Conservation (phyloP, 495 filamentous ascomycete species). For the Neurospora sp. region DNA sequence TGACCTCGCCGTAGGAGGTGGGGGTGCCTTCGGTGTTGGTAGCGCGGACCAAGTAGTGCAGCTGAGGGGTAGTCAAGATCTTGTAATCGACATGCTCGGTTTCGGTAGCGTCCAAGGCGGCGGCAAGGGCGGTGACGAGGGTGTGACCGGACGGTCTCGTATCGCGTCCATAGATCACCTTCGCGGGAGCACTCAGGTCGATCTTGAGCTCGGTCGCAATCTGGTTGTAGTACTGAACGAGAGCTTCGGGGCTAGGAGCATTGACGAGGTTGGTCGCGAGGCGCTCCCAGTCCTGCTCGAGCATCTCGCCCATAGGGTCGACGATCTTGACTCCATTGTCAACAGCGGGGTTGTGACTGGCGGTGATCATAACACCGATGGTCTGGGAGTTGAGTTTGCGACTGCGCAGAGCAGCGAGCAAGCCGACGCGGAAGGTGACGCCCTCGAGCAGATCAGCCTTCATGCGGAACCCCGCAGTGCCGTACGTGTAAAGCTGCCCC, state of each 20-base stretch:
- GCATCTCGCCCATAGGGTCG: slow-evolving; percentile 96
- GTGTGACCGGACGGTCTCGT: slow-evolving; percentile 83
- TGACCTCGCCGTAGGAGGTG: slow-evolving; percentile 75
- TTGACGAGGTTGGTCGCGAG: slow-evolving; percentile 85
- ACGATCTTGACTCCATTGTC: slow-evolving; percentile 99
- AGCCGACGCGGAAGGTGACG: slow-evolving; percentile 80
- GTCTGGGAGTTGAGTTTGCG: slow-evolving; percentile 78
- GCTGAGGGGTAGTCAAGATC: slow-evolving; percentile 84
- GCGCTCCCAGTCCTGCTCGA: slow-evolving; percentile 86
- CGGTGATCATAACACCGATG: slow-evolving; percentile 98
- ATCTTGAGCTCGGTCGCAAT: slow-evolving; percentile 65
- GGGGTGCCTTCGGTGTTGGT: slow-evolving; percentile 80
- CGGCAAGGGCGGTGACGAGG: slow-evolving; percentile 64
- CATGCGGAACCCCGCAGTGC: slow-evolving; percentile 74
- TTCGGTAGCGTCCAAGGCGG: slow-evolving; percentile 64
- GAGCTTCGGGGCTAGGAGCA: slow-evolving; percentile 56
- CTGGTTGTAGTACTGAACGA: slow-evolving; percentile 63
- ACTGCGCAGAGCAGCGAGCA: slow-evolving; percentile 83
- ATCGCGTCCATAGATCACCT: slow-evolving; percentile 83
- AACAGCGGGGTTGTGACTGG: slow-evolving; percentile 90
- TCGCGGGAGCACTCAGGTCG: slow-evolving; percentile 56
- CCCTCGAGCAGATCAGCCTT: slow-evolving; percentile 66
- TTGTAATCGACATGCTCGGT: slow-evolving; percentile 71
- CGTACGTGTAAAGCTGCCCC: slow-evolving; percentile 73
- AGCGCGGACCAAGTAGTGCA: slow-evolving; percentile 92